Conservation (phyloP, 2,329 filamentous ascomycete genomes). For the Huntiella bhutanensis region DNA sequence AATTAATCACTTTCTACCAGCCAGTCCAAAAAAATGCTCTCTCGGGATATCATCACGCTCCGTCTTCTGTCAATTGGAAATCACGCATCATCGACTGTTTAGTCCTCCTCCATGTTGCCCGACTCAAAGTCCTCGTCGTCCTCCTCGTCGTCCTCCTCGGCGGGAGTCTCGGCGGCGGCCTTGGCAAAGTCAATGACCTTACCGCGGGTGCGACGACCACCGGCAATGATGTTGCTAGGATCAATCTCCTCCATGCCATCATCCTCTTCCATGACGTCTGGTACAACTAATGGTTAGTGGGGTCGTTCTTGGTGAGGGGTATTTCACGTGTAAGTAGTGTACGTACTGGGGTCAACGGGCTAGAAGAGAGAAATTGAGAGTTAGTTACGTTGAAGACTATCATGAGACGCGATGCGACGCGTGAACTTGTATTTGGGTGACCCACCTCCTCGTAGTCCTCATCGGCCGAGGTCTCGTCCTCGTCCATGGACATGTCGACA, state of each 20-base stretch:
- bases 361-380: slow-evolving; percentile 1
- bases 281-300: slow-evolving; percentile 14
- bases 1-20: no score
- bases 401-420: background rate
- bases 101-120: slow-evolving; percentile 52
- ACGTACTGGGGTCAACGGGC: slow-evolving; percentile 10
- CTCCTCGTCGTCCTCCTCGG: slow-evolving; percentile 61
- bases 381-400: background rate
- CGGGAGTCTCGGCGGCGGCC: slow-evolving; percentile 60
- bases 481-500: slow-evolving; percentile 50
- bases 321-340: background rate
- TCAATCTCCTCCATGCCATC: slow-evolving; percentile 88
- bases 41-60: no score
- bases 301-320: slow-evolving; percentile 2
- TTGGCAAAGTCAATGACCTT: slow-evolving; percentile 86
- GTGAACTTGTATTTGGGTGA: background rate
- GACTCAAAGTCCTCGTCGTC: slow-evolving; percentile 55
- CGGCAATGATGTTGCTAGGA: slow-evolving; percentile 63
- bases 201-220: slow-evolving; percentile 71
- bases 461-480: slow-evolving; percentile 50
- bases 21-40: no score
- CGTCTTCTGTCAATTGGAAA: no score
- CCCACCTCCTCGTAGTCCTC: slow-evolving; percentile 50
- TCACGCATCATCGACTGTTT: slow-evolving; percentile 9
- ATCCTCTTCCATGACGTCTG: slow-evolving; percentile 40